Evolutionary conservation across 2,329 filamentous ascomycete genomes (phyloP).

Genomic region (Harringtonia lauricola): DNA sequence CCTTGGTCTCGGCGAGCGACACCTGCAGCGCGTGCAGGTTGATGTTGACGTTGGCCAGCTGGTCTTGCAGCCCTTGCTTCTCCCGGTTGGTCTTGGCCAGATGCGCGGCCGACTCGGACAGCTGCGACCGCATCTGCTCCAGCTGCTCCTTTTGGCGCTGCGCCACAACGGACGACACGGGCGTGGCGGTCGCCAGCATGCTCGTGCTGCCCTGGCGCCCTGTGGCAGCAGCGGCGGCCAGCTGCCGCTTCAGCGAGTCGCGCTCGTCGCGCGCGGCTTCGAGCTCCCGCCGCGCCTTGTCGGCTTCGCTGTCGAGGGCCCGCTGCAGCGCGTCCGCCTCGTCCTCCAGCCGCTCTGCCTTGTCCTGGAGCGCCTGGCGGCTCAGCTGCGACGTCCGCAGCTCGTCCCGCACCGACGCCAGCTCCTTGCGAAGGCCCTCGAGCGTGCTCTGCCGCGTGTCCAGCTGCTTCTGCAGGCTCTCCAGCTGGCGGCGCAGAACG

Average conservation of each 20-base stretch:
- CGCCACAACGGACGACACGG: constrained; percentile 5
- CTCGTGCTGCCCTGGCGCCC: constrained; percentile 9
- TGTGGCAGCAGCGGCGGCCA: constrained; percentile 21
- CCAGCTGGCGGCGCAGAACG: constrained; percentile 59
- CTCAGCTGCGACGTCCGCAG: constrained; percentile 57
- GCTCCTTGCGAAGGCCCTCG: constrained; percentile 53
- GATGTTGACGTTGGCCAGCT: constrained; percentile 45
- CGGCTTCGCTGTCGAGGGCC: constrained; percentile 52
- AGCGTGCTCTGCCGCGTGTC: constrained; percentile 54
- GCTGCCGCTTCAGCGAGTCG: constrained; percentile 30
- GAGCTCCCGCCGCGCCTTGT: constrained; percentile 41
- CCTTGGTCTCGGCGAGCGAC: constrained; percentile 46
- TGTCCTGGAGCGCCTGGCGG: constrained; percentile 50
- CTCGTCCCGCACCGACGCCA: constrained; percentile 56
- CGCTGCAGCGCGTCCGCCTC: constrained; percentile 65
- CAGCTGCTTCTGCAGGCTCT: constrained; percentile 62
- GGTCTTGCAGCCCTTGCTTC: constrained; percentile 51
- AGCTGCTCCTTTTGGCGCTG: constrained; percentile 29
- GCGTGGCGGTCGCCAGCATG: neutral
- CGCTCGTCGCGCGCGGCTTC: constrained; percentile 33
- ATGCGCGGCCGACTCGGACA: constrained; percentile 47
- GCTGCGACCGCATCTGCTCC: constrained; percentile 42
- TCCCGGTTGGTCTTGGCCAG: constrained; percentile 46
- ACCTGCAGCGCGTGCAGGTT: constrained; percentile 49
- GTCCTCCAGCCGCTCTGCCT: constrained; percentile 58